phyloP scores from a whole-genome alignment of 805 yeast genomes.

The Candida takata region DNA sequence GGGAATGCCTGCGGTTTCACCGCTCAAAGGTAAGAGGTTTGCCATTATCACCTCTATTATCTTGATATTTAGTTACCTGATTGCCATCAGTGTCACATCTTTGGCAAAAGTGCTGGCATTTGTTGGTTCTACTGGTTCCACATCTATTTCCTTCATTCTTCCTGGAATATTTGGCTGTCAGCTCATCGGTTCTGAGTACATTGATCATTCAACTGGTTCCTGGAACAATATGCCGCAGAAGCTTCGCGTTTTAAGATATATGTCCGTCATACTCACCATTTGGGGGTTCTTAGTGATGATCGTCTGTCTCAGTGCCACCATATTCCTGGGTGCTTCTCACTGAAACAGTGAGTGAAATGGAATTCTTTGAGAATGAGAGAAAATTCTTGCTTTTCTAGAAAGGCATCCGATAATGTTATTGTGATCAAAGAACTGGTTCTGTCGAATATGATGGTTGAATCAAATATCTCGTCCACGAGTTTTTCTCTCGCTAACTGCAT shows the following conservation, averaged over 20 bases:
- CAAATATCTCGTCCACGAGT: too few species aligned
- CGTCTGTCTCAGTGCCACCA: conserved; percentile 38
- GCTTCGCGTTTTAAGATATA: conserved; percentile 25
- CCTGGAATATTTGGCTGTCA: conserved; percentile 85
- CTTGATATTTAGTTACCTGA: conserved; percentile 47
- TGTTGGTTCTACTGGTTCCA: conserved; percentile 92
- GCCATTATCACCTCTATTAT: conserved; percentile 44
- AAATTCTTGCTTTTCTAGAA: too few species aligned
- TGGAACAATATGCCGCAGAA: conserved; percentile 24
- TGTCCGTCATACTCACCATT: conserved; percentile 32
- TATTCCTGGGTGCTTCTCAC: conserved; percentile 23
- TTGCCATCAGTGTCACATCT: conserved; percentile 63
- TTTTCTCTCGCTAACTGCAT: too few species aligned
- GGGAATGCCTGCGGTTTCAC: conserved; percentile 18
- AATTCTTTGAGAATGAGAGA: too few species aligned
- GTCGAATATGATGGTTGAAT: too few species aligned
- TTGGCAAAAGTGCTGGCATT: conserved; percentile 77
- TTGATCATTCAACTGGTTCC: conserved; percentile 23
- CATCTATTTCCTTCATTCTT: conserved; percentile 81
- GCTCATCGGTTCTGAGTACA: conserved; percentile 46
- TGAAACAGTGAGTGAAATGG: conserved; percentile 1
- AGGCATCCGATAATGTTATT: too few species aligned
- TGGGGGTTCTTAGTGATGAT: conserved; percentile 50
- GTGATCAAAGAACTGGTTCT: too few species aligned
- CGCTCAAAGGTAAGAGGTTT: conserved; percentile 33